phyloP scores from a whole-genome alignment of 345 rosid genomes.

The Turritis glabra region DNA sequence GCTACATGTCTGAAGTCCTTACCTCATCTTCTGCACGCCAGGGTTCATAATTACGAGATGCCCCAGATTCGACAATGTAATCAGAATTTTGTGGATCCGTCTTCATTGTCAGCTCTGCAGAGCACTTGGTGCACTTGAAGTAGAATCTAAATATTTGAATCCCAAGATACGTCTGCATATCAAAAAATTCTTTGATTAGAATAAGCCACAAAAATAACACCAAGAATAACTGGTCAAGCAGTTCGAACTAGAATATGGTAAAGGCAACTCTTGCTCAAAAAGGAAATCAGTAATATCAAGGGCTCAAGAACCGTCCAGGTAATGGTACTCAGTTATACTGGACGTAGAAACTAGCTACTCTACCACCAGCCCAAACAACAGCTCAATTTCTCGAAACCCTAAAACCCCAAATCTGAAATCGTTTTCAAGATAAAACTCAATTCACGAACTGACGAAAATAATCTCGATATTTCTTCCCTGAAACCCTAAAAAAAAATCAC shows the following conservation, averaged over 20 bases:
- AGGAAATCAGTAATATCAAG: neutral
- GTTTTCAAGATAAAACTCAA: neutral
- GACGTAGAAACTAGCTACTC: neutral
- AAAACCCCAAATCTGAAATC: conserved; percentile 27
- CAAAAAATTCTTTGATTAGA: neutral
- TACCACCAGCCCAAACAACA: neutral
- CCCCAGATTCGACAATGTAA: conserved; percentile 85
- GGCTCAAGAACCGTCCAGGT: neutral
- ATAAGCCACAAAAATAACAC: neutral
- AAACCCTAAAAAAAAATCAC: neutral
- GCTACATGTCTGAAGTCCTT: conserved; percentile 5
- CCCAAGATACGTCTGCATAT: conserved; percentile 80
- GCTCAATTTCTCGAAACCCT: conserved; percentile 30
- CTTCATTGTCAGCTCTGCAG: conserved; percentile 85
- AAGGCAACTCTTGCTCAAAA: conserved; percentile 6
- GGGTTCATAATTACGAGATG: conserved; percentile 85
- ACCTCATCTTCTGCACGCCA: conserved; percentile 97
- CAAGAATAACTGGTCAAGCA: neutral
- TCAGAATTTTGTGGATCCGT: conserved; percentile 98
- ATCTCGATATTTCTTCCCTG: neutral
- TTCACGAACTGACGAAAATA: neutral
- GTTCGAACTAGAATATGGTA: neutral
- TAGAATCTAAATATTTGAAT: conserved; percentile 90
- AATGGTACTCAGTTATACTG: neutral
- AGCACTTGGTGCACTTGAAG: conserved; percentile 93